Base-by-base conservation (phyloP, 306 rosid genomes). In the Glycyrrhiza uralensis region DNA sequence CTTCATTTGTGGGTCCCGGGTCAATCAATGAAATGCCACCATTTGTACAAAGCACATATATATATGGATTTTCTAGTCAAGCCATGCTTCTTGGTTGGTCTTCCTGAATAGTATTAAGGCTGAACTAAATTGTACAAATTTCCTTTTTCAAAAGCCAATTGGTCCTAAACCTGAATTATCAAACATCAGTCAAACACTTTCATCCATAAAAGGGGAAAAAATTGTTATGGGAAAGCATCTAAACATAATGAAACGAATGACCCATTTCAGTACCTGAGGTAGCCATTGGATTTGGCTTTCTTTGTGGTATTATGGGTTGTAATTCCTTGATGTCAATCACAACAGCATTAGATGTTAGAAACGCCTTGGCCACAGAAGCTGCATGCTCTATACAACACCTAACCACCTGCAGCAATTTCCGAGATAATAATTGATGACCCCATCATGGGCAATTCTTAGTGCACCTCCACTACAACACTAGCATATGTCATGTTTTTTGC, bases 341-440 rank as follows among this genome's bases (percentile, higher is more conserved):
- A 50, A 89, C 98, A 36, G 98, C 98, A 36, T 87, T 85, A 7
- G 97, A 91, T 42, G 92, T 85, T 73, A 93, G 83, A 69, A 93
- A 89, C 38, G 72, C 62, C 84, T 93, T 93, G 36, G 97, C 87
- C 41, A 93, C 98, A 1, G 97, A 90, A 54, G 97, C 94, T 2
- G 98, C 88, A 69, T 93, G 80, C 87, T 93, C 97, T 82, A 93
- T 79, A 71, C 98, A 93, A 74, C 96, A 93, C 76, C 94, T 83
- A 73, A 93, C 96, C 22, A 91, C 97, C 97, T 89, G 94, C 50
- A 72, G 20, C 71, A 71, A 61, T 33, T 35, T 73, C 71, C 49
- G 69, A 67, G 20, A 35, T 24, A 6, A 66, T 3, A 32, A 39
- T 30, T 22, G 44, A 23, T n/a, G n/a, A n/a, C n/a, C n/a, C 17